Evolutionary conservation across 179 eudicot species (phyloP).

Genomic region (Silene noctiflora): DNA sequence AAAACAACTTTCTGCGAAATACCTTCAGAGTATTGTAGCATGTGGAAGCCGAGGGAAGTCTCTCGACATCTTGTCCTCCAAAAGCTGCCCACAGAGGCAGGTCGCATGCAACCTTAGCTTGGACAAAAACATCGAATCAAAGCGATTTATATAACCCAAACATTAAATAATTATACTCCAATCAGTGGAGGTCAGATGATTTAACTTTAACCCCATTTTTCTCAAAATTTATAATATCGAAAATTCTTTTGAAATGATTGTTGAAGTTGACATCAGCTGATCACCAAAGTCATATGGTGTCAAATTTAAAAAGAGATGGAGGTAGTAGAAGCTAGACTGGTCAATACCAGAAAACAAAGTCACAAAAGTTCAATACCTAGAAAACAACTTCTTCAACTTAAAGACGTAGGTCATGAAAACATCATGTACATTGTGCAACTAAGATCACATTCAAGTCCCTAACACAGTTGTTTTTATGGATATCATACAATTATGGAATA

Average conservation of each 20-base stretch:
- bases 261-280: background rate
- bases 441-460: background rate
- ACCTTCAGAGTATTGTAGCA: conserved; percentile 94
- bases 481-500: conserved; percentile 17
- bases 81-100: conserved; percentile 84
- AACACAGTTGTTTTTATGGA: background rate
- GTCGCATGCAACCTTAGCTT: conserved; percentile 71
- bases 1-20: conserved; percentile 13
- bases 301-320: too few species aligned
- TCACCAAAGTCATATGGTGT: too few species aligned
- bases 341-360: background rate
- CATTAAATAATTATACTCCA: background rate
- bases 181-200: background rate
- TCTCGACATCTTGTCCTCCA: conserved; percentile 96
- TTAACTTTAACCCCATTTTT: background rate
- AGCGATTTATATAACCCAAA: background rate
- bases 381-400: background rate
- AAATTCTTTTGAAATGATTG: background rate
- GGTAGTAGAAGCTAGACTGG: too few species aligned
- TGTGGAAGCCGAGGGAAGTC: conserved; percentile 98
- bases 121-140: background rate
- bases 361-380: background rate
- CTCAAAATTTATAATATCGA: too few species aligned
- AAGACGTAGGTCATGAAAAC: background rate
- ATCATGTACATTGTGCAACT: background rate